phyloP scores from a whole-genome alignment of 2,329 filamentous ascomycete genomes.

The Cytospora paraplurivora region DNA sequence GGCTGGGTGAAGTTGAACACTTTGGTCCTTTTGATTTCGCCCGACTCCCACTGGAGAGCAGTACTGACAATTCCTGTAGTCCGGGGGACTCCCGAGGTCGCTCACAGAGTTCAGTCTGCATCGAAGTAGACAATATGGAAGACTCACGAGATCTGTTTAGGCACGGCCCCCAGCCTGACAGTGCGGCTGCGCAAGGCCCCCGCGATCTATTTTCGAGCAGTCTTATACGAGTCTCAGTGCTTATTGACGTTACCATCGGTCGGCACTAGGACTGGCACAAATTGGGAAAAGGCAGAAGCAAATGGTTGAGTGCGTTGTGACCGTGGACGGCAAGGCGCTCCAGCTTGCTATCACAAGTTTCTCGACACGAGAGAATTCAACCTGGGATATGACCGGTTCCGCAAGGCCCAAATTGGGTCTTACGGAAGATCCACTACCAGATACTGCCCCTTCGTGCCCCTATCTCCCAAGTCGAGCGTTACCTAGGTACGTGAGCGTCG shows the following conservation, averaged over 20 bases:
- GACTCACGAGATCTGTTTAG: background rate
- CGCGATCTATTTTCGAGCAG: background rate
- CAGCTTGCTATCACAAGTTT: background rate
- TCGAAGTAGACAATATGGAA: background rate
- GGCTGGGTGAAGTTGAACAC: background rate
- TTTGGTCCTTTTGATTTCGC: background rate
- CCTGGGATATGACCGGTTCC: background rate
- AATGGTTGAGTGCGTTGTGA: background rate
- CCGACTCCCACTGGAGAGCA: background rate
- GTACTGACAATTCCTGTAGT: background rate
- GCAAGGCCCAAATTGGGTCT: background rate
- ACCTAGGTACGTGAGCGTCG: too few relatives aligned
- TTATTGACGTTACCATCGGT: too few relatives aligned
- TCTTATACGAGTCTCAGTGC: too few relatives aligned
- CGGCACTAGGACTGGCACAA: too few relatives aligned
- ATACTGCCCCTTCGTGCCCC: too few relatives aligned
- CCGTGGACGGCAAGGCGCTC: background rate
- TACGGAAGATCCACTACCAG: background rate
- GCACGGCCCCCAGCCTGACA: background rate
- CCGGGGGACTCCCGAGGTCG: background rate
- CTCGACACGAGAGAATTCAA: background rate
- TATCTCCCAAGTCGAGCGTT: too few relatives aligned
- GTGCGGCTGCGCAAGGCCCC: background rate
- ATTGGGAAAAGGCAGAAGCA: too few relatives aligned
- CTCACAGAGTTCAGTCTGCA: background rate